Evolutionary conservation across 345 rosid genomes (phyloP), one percentile per base, ranked within the genome.

Genomic region (Aethionema arabicum): DNA sequence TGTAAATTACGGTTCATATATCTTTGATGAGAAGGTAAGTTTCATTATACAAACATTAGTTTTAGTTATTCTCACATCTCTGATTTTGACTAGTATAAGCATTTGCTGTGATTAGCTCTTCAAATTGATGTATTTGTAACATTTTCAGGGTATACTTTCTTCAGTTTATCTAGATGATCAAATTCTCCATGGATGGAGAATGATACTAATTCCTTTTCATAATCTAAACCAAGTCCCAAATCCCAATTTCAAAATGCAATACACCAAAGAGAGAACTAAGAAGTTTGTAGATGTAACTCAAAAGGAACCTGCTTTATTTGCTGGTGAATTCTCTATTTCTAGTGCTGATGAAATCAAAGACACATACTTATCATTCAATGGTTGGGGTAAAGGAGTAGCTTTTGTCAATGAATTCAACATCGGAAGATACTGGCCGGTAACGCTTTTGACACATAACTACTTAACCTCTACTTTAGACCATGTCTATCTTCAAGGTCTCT

Each of bases 341-440:
- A 73, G 60, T 53, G 76, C 40, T 13, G 53, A 71, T 66, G 81
- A 74, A 67, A 74, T 82, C 67, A 72, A 77, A 52, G 98, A 92
- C 72, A 82, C 98, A 6, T 89, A 81, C 78, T 54, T 92, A 60
- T 87, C 96, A 33, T 79, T 92, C 74, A 69, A 43, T 0, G 91
- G 93, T 55, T 89, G 95, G 96, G 88, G 95, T 16, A 89, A 85
- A 78, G 96, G 95, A 52, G 63, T 89, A 72, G 91, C 86, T 36
- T 82, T 65, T 56, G 82, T 92, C 42, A 92, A 92, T 65, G 76
- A 79, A 52, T 85, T 92, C 73, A 92, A 85, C 79, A 63, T 89
- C 0, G 93, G 98, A 79, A 82, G 96, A 89, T 92, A 76, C 65
- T 92, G 98, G 98, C 98, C 87, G 63, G 96, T 92, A 78, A 64